Percentiles rank a stretch among this genome's conserved stretches.
Conservation (phyloP, 2,329 filamentous ascomycete species). For the Aureobasidium sp. region DNA sequence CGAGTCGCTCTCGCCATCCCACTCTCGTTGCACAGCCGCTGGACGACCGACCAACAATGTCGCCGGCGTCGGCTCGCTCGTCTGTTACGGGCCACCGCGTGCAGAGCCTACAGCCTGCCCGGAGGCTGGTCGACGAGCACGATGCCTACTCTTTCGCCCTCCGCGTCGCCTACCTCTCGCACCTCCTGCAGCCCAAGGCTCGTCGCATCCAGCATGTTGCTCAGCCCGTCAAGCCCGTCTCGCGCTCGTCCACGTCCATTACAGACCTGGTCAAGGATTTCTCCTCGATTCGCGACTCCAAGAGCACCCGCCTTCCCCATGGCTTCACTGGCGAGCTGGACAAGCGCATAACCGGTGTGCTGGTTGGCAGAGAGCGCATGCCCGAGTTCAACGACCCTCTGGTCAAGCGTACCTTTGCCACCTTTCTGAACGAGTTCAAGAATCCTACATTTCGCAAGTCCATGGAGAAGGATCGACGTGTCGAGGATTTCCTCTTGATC, state of each 20-base stretch:
- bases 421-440: conserved; percentile 88
- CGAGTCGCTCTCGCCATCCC: neutral
- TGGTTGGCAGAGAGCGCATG: conserved; percentile 73
- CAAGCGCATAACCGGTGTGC: conserved; percentile 71
- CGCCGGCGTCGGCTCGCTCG: conserved; percentile 23
- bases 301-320: conserved; percentile 63
- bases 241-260: conserved; percentile 64
- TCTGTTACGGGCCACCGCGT: conserved; percentile 31
- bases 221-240: conserved; percentile 45
- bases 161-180: conserved; percentile 81
- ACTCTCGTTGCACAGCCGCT: neutral
- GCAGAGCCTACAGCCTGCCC: conserved; percentile 36
- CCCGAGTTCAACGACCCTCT: conserved; percentile 85
- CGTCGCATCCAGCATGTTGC: conserved; percentile 82
- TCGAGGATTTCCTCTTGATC: conserved; percentile 87
- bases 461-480: conserved; percentile 86
- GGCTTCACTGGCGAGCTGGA: conserved; percentile 62
- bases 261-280: conserved; percentile 88
- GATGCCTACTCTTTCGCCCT: conserved; percentile 90
- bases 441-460: conserved; percentile 79
- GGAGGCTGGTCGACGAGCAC: conserved; percentile 45
- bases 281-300: conserved; percentile 55
- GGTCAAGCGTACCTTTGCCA: conserved; percentile 88
- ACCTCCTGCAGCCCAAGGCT: conserved; percentile 83
- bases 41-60: conserved; percentile 17